phyloP scores from a whole-genome alignment of 331 rosid genomes.

The Saraca asoca region DNA sequence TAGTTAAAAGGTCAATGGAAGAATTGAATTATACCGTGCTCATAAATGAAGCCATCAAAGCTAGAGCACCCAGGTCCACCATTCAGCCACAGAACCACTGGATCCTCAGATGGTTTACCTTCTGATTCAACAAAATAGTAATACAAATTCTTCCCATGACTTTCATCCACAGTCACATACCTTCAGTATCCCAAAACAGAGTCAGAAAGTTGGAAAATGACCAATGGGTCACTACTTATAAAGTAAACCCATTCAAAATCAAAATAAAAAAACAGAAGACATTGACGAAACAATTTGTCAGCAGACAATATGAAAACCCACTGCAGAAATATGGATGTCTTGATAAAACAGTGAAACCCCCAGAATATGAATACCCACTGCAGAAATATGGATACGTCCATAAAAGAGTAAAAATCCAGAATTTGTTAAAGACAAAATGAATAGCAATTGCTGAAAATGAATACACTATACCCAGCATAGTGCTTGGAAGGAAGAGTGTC shows the following conservation, averaged over 20 bases:
- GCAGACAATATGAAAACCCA: too few relatives aligned
- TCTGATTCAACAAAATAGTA: slow-evolving; percentile 82
- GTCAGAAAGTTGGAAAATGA: background rate
- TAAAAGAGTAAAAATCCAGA: background rate
- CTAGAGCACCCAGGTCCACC: slow-evolving; percentile 99
- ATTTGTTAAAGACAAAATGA: background rate
- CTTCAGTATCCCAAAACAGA: slow-evolving; percentile 39
- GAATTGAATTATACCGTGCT: slow-evolving; percentile 70
- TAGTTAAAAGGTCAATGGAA: background rate
- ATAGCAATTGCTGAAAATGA: background rate
- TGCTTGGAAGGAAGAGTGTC: slow-evolving; percentile 70
- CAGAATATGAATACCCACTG: too few relatives aligned
- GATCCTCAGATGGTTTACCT: slow-evolving; percentile 73
- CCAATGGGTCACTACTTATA: background rate
- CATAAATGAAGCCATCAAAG: slow-evolving; percentile 88
- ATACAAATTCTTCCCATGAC: slow-evolving; percentile 65
- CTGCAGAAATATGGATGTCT: too few relatives aligned
- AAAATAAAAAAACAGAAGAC: too few relatives aligned
- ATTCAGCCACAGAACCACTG: slow-evolving; percentile 92
- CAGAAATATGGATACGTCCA: too few relatives aligned
- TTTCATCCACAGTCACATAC: slow-evolving; percentile 65
- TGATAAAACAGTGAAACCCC: too few relatives aligned
- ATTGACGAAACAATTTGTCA: too few relatives aligned
- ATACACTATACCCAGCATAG: slow-evolving; percentile 81
- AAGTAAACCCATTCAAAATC: background rate